A percentile compares a stretch with the other conserved stretches of the same genome.
phyloP scores from a whole-genome alignment of 805 yeast genomes.

The Komagataella pseudopastoris region DNA sequence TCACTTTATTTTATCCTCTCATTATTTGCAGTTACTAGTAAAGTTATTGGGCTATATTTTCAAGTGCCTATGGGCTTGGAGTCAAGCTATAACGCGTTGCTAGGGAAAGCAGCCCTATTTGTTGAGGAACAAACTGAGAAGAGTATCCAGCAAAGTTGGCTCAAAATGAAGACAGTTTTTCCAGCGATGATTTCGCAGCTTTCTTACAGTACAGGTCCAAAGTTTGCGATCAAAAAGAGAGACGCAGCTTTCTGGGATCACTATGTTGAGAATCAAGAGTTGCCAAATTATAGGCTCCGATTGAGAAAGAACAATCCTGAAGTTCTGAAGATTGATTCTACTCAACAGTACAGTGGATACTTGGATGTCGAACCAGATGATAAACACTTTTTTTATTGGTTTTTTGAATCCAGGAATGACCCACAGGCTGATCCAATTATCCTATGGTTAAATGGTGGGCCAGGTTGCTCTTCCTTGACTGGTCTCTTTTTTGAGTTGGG shows the following conservation, averaged over 20 bases:
- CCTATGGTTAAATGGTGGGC: conserved; percentile 91
- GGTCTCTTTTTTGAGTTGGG: conserved; percentile 84
- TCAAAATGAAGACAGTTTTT: conserved; percentile 45
- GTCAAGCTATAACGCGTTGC: not conserved
- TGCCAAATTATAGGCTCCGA: conserved; percentile 39
- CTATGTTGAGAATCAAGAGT: conserved; percentile 14
- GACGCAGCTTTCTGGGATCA: conserved; percentile 20
- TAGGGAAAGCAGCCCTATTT: conserved; percentile 29
- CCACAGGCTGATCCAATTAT: conserved; percentile 78
- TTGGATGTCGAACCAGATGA: conserved; percentile 73
- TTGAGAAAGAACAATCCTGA: conserved; percentile 47
- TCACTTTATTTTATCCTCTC: not conserved
- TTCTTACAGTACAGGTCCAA: conserved; percentile 37
- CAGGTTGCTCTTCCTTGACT: conserved; percentile 84
- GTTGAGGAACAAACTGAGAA: conserved; percentile 36
- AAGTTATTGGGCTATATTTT: not conserved
- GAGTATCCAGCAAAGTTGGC: conserved; percentile 41
- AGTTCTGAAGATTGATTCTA: conserved; percentile 65
- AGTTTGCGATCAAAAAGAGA: conserved; percentile 20
- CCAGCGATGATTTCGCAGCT: conserved; percentile 41
- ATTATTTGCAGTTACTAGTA: not conserved
- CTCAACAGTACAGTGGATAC: conserved; percentile 77
- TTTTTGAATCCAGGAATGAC: conserved; percentile 79
- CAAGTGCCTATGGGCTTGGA: not conserved
- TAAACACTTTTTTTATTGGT: conserved; percentile 75